Evolutionary conservation across 2,329 filamentous ascomycete genomes (phyloP).

Genomic region (Cladorrhinum sp.): DNA sequence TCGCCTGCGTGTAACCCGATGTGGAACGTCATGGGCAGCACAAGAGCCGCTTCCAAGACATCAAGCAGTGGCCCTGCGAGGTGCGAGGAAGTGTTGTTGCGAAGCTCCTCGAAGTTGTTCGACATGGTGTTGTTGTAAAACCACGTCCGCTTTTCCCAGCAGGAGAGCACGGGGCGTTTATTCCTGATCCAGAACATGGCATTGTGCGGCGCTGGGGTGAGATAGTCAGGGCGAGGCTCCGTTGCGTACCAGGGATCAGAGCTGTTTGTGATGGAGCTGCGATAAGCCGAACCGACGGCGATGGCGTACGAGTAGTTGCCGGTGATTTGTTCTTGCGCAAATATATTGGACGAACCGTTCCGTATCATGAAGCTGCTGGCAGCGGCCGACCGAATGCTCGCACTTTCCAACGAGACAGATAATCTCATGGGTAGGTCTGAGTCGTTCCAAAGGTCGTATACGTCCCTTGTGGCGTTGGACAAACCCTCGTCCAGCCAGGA

Average conservation of each 20-base stretch:
- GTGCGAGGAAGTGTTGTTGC: neutral
- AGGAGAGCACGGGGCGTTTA: slow-evolving; percentile 9
- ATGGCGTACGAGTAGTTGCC: slow-evolving; percentile 14
- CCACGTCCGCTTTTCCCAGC: slow-evolving; percentile 11
- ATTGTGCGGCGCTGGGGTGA: neutral
- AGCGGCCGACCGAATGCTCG: neutral
- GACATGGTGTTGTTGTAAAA: neutral
- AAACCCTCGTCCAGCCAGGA: slow-evolving; percentile 8
- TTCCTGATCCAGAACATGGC: neutral
- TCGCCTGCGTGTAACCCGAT: slow-evolving; percentile 5
- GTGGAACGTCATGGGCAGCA: neutral
- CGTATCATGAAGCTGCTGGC: neutral
- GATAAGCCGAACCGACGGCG: neutral
- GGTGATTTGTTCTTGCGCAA: neutral
- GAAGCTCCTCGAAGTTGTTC: neutral
- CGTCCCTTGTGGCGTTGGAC: neutral
- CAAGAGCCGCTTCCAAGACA: neutral
- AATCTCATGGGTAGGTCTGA: neutral
- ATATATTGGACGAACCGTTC: too few relatives aligned
- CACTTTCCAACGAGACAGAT: neutral
- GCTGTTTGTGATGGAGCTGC: neutral
- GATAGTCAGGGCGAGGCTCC: neutral
- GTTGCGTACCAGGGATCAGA: slow-evolving; percentile 14
- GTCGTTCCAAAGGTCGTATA: neutral
- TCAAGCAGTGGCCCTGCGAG: neutral